Evolutionary conservation across 2,329 filamentous ascomycete genomes (phyloP).

Genomic region (Aureobasidium zeae): DNA sequence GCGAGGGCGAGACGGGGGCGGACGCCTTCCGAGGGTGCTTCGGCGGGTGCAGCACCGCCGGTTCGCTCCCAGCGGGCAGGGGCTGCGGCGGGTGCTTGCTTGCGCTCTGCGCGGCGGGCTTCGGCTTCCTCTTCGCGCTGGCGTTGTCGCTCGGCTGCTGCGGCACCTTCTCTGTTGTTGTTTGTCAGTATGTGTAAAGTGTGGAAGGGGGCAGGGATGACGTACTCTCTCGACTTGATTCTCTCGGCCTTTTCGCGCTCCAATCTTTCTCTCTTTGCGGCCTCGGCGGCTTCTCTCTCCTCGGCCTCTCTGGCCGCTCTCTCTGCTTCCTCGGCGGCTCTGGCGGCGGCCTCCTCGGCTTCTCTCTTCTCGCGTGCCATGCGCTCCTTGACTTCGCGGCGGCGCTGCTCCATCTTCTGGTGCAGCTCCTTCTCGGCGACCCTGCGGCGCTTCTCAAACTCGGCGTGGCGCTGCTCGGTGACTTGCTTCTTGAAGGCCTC

Average conservation of each 20-base stretch:
- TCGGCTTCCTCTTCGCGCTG: conserved; percentile 83
- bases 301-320: conserved; percentile 71
- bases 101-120: conserved; percentile 59
- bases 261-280: conserved; percentile 65
- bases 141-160: conserved; percentile 56
- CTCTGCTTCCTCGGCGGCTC: conserved; percentile 76
- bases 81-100: conserved; percentile 34
- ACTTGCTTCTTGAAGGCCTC: conserved; percentile 74
- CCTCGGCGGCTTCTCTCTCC: conserved; percentile 69
- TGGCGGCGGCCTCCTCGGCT: conserved; percentile 72
- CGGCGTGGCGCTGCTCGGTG: conserved; percentile 78
- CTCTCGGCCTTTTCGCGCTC: conserved; percentile 58
- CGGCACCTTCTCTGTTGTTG: conserved; percentile 49
- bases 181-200: conserved; percentile 27
- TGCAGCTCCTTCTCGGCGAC: conserved; percentile 89
- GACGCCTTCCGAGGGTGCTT: conserved; percentile 43
- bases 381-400: conserved; percentile 79
- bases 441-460: conserved; percentile 90
- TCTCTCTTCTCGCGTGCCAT: conserved; percentile 75
- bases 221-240: conserved; percentile 51
- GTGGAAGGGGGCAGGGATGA: conserved; percentile 20
- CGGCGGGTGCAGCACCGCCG: conserved; percentile 28
- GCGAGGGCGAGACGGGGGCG: conserved; percentile 55
- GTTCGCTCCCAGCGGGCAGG: conserved; percentile 34
- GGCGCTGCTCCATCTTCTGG: conserved; percentile 76